Conservation (phyloP, 108 stramenopile genomes). For the Mediolabrus comicus region DNA sequence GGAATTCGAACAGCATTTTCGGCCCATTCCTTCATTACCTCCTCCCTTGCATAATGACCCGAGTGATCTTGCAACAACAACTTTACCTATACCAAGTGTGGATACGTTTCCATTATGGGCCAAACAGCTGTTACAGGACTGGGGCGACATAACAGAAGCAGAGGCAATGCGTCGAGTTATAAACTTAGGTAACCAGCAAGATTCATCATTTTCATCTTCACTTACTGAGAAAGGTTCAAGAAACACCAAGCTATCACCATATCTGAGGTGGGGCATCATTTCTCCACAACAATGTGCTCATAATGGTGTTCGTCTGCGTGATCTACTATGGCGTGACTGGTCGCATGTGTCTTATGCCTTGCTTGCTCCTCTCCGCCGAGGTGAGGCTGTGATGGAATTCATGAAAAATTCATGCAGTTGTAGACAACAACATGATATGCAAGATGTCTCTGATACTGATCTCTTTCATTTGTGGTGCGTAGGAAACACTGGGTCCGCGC, state of each 20-base stretch:
- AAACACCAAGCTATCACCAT: slow-evolving; percentile 42
- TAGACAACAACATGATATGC: not conserved
- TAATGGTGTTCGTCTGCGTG: slow-evolving; percentile 12
- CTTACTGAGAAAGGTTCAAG: slow-evolving; percentile 21
- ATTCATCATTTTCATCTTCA: slow-evolving; percentile 1
- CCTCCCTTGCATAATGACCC: not conserved
- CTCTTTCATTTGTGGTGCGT: slow-evolving; percentile 30
- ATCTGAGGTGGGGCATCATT: slow-evolving; percentile 46
- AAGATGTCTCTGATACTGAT: not conserved
- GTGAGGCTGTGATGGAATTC: slow-evolving; percentile 24
- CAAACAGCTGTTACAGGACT: slow-evolving; percentile 8
- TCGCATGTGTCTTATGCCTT: slow-evolving; percentile 26
- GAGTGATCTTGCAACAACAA: not conserved
- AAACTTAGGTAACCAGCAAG: not conserved
- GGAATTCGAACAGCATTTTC: not conserved
- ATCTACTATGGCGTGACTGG: slow-evolving; percentile 47
- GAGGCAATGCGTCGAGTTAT: slow-evolving; percentile 21
- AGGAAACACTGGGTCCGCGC: slow-evolving; percentile 43
- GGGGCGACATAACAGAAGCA: slow-evolving; percentile 25
- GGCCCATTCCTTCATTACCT: slow-evolving; percentile 9
- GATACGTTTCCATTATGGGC: slow-evolving; percentile 17
- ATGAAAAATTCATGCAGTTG: slow-evolving; percentile 6
- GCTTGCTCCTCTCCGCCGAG: slow-evolving; percentile 14
- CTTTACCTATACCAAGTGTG: not conserved
- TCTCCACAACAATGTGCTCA: slow-evolving; percentile 36